Percentiles rank a stretch among this genome's conserved stretches.
Evolutionary conservation across 2,329 filamentous ascomycete genomes (phyloP).

Genomic region (Colletotrichum sansevieriae): DNA sequence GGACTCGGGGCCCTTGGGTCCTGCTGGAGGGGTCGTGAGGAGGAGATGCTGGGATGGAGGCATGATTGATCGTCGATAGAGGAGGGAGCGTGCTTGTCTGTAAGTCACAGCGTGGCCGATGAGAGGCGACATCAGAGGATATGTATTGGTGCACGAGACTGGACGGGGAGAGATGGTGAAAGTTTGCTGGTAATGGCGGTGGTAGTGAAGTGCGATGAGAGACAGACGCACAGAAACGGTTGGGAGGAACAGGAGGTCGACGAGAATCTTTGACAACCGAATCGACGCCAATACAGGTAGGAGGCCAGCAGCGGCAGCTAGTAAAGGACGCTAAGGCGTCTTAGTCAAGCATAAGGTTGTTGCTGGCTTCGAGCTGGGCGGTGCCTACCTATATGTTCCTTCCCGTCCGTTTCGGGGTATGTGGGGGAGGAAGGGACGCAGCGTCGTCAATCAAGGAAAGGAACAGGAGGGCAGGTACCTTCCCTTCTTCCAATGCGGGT

Average conservation of each 20-base stretch:
- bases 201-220: neutral
- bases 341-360: neutral
- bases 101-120: slow-evolving; percentile 13
- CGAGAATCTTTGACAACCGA: too few relatives aligned
- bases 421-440: slow-evolving; percentile 18
- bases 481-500: slow-evolving; percentile 4
- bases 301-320: too few relatives aligned
- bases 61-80: neutral
- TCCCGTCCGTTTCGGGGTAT: slow-evolving; percentile 41
- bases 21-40: neutral
- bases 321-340: too few relatives aligned
- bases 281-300: too few relatives aligned
- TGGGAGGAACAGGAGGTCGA: neutral
- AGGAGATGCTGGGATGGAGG: slow-evolving; percentile 16
- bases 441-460: slow-evolving; percentile 9
- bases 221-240: too few relatives aligned
- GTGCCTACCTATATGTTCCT: slow-evolving; percentile 13
- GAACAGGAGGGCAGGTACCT: neutral
- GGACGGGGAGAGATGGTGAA: neutral
- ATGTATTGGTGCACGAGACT: neutral
- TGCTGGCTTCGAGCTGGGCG: slow-evolving; percentile 14
- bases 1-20: neutral
- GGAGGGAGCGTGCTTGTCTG: slow-evolving; percentile 12
- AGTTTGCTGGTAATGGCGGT: neutral
- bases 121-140: slow-evolving; percentile 3